Evolutionary conservation across 2,329 filamentous ascomycete genomes (phyloP).

Genomic region (Verticillium dahliae): DNA sequence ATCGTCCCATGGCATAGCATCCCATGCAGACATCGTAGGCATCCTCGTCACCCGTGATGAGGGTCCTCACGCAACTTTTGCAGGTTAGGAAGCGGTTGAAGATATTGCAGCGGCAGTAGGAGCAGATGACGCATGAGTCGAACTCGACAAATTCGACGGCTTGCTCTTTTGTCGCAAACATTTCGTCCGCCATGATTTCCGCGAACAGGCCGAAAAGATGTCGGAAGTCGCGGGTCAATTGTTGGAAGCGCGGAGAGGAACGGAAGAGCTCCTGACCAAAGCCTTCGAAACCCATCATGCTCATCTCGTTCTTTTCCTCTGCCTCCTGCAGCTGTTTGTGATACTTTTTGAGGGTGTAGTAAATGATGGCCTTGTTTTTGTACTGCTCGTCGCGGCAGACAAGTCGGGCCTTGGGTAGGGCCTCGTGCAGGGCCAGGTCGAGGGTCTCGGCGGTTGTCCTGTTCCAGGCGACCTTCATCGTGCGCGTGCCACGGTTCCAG

Average conservation of each 20-base stretch:
- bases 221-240: conserved; percentile 78
- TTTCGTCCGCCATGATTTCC: conserved; percentile 75
- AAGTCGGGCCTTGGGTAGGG: conserved; percentile 78
- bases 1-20: conserved; percentile 95
- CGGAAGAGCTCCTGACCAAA: conserved; percentile 38
- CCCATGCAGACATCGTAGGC: conserved; percentile 98
- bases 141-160: conserved; percentile 71
- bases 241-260: conserved; percentile 45
- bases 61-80: conserved; percentile 67
- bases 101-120: conserved; percentile 92
- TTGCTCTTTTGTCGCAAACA: conserved; percentile 68
- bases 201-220: conserved; percentile 73
- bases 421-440: conserved; percentile 77
- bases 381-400: conserved; percentile 98
- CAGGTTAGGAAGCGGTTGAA: conserved; percentile 97
- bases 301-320: conserved; percentile 40
- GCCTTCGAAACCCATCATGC: conserved; percentile 38
- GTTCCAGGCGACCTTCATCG: conserved; percentile 98
- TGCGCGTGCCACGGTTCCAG: conserved; percentile 93
- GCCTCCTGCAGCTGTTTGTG: conserved; percentile 51
- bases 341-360: conserved; percentile 81
- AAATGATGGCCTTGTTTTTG: conserved; percentile 95
- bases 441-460: conserved; percentile 88
- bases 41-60: conserved; percentile 65
- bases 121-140: conserved; percentile 89